phyloP scores from a whole-genome alignment of 129 eudicot species.

The Pittosporum tobira region DNA sequence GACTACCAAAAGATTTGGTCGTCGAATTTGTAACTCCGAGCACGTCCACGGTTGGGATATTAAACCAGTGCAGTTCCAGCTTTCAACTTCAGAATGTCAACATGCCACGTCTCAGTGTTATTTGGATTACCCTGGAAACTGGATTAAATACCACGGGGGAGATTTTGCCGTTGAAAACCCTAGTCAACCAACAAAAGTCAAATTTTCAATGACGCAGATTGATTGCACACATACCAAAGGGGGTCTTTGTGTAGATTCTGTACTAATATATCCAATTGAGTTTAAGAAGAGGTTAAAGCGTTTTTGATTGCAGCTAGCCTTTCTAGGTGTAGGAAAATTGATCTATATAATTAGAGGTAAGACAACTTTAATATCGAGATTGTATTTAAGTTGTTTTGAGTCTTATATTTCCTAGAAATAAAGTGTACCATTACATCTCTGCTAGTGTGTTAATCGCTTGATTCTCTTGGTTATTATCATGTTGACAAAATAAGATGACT shows the following conservation, averaged over 20 bases:
- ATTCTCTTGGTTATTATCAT: too few species aligned
- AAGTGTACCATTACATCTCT: too few species aligned
- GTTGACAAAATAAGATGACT: too few species aligned
- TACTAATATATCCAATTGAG: conserved; percentile 52
- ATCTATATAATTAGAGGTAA: not conserved
- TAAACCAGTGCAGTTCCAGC: conserved; percentile 77
- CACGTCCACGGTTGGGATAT: conserved; percentile 86
- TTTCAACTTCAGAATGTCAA: conserved; percentile 72
- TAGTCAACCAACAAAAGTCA: conserved; percentile 34
- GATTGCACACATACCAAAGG: conserved; percentile 99
- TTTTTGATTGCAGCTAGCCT: conserved; percentile 27
- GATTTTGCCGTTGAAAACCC: conserved; percentile 61
- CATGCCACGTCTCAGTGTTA: conserved; percentile 52
- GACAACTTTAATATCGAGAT: not conserved
- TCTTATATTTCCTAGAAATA: not conserved
- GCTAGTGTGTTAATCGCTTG: too few species aligned
- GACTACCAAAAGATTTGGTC: conserved; percentile 43
- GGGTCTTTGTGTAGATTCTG: conserved; percentile 91
- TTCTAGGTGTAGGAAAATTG: conserved; percentile 5
- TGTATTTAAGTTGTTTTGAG: conserved; percentile 6
- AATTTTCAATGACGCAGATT: conserved; percentile 84
- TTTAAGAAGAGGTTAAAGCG: conserved; percentile 48
- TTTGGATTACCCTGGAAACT: conserved; percentile 55
- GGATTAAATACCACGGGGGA: conserved; percentile 66
- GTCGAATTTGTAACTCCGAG: conserved; percentile 51